These are phyloP conservation scores for Fusarium ramigenum DNA, from an alignment of 2,329 filamentous ascomycete species.

Conservation along the genomic window DNA sequence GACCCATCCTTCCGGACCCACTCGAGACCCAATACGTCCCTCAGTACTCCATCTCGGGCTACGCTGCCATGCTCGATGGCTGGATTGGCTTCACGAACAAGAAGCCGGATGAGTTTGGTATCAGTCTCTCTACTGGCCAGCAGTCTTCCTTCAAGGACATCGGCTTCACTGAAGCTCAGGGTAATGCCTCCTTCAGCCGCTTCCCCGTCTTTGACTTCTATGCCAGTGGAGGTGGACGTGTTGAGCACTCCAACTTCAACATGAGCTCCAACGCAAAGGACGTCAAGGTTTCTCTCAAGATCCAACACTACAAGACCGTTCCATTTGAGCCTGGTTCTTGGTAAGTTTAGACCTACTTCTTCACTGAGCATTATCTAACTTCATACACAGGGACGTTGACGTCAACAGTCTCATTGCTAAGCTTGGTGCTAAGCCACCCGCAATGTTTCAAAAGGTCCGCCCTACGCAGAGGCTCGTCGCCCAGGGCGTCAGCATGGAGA, in stretches of 20 bases:
- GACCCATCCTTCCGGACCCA: not conserved
- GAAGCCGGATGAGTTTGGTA: not conserved
- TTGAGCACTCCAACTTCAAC: not conserved
- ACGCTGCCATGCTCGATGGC: not conserved
- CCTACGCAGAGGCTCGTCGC: not conserved
- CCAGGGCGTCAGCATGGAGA: not conserved
- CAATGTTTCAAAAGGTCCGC: not conserved
- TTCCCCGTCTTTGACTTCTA: not conserved
- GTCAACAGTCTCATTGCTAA: not conserved
- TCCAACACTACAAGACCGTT: not conserved
- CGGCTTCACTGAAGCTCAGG: not conserved
- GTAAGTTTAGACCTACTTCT: fast-evolving
- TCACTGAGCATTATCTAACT: not conserved
- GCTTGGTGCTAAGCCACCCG: not conserved
- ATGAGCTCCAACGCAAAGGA: not conserved
- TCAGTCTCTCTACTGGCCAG: not conserved
- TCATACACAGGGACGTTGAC: not conserved
- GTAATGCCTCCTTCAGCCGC: not conserved
- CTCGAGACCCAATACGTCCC: not conserved
- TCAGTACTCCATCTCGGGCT: not conserved
- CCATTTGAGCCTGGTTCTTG: not conserved
- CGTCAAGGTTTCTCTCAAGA: not conserved
- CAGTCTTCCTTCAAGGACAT: not conserved
- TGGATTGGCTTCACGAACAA: not conserved
- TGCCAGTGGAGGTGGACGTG: not conserved